phyloP scores from a whole-genome alignment of 805 yeast species.

The Hemisphaericaspora nanyangensis region DNA sequence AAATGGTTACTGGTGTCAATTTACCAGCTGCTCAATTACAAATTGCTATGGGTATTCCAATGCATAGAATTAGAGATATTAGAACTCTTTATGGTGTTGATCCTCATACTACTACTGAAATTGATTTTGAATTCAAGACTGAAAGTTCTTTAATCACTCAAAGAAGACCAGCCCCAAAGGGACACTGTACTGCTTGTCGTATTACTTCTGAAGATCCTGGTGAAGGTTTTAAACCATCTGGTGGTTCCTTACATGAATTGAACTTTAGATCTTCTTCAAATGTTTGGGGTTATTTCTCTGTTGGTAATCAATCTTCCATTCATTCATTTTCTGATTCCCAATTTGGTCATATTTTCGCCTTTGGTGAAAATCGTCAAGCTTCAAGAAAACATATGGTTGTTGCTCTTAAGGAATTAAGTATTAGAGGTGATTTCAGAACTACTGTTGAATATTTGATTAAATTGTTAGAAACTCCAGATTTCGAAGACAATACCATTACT shows the following conservation, averaged over 20 bases:
- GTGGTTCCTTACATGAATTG: constrained; percentile 93
- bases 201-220: constrained; percentile 99
- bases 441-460: constrained; percentile 96
- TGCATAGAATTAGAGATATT: constrained; percentile 91
- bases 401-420: constrained; percentile 91
- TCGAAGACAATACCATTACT: constrained; percentile 93
- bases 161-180: constrained; percentile 92
- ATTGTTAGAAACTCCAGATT: constrained; percentile 92
- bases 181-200: constrained; percentile 98
- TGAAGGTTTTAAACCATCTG: constrained; percentile 98
- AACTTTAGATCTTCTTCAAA: constrained; percentile 96
- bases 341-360: constrained; percentile 98
- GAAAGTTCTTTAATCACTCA: constrained; percentile 73
- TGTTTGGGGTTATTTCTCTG: constrained; percentile 99
- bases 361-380: constrained; percentile 97
- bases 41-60: constrained; percentile 99
- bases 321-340: constrained; percentile 98
- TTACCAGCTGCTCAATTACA: constrained; percentile 98
- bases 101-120: constrained; percentile 85
- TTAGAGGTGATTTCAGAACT: constrained; percentile 97
- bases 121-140: constrained; percentile 83
- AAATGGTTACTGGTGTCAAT: constrained; percentile 98
- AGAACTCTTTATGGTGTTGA: constrained; percentile 92
- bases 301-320: constrained; percentile 92
- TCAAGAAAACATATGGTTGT: constrained; percentile 99